These are phyloP conservation scores for Eucalyptus pauciflora DNA, from an alignment of 345 rosid species.

Conservation along the genomic window DNA sequence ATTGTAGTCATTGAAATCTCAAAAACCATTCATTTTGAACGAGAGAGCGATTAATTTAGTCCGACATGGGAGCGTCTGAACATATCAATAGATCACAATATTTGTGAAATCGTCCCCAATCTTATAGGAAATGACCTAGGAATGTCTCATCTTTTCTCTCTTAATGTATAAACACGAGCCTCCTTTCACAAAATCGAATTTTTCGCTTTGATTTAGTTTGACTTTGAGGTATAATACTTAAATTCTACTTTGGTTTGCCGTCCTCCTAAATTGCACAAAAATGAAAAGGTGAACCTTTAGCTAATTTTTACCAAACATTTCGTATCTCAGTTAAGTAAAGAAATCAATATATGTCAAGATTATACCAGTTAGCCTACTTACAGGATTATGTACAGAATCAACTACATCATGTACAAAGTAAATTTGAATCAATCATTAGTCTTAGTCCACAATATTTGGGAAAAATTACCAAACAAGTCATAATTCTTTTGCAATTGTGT, in stretches of 20 bases:
- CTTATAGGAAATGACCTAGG: background rate
- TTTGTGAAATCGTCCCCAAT: background rate
- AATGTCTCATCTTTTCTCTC: background rate
- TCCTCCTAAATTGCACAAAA: background rate
- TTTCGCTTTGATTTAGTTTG: background rate
- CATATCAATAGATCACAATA: background rate
- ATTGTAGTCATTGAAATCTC: background rate
- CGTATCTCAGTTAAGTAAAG: too few species aligned
- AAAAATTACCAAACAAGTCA: too few species aligned
- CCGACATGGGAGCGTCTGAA: background rate
- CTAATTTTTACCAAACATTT: too few species aligned
- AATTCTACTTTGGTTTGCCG: background rate
- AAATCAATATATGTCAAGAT: too few species aligned
- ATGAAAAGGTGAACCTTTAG: too few species aligned
- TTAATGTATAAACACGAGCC: background rate
- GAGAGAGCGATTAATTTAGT: background rate
- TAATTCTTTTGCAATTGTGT: too few species aligned
- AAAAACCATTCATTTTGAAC: background rate
- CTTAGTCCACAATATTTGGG: too few species aligned
- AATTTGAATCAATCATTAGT: too few species aligned
- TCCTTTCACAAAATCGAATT: background rate
- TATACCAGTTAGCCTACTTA: too few species aligned
- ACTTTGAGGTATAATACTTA: background rate
- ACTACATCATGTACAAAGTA: too few species aligned
- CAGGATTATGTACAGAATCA: accelerated